Conservation (phyloP, 1,284 basidiomycete genomes). For the Earliella scabrosa region DNA sequence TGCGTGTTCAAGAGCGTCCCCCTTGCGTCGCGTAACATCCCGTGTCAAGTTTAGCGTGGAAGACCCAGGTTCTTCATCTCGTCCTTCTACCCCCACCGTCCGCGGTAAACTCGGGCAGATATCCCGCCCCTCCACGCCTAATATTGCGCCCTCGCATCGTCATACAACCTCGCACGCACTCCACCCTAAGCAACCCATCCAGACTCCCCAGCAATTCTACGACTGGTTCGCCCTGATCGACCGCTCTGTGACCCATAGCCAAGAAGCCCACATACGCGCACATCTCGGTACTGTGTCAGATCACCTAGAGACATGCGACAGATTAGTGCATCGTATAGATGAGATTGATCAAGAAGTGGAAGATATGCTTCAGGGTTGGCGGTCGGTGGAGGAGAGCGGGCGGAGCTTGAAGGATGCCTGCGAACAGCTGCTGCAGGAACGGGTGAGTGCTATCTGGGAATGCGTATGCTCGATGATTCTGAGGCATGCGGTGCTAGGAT, state of each 20-base stretch:
- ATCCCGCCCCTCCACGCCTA: slow-evolving; percentile 41
- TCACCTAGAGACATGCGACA: slow-evolving; percentile 78
- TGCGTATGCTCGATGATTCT: neutral
- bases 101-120: slow-evolving; percentile 38
- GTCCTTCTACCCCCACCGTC: slow-evolving; percentile 46
- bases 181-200: slow-evolving; percentile 74
- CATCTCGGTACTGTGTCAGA: slow-evolving; percentile 77
- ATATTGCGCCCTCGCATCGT: slow-evolving; percentile 30
- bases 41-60: slow-evolving; percentile 42
- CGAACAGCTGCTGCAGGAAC: slow-evolving; percentile 84
- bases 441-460: slow-evolving; percentile 51
- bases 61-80: slow-evolving; percentile 41
- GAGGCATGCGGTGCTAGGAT: slow-evolving; percentile 50
- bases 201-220: slow-evolving; percentile 91
- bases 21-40: slow-evolving; percentile 7
- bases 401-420: slow-evolving; percentile 89
- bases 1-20: slow-evolving; percentile 32
- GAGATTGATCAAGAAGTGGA: slow-evolving; percentile 76
- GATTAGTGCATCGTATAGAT: slow-evolving; percentile 69
- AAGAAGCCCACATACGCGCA: slow-evolving; percentile 87
- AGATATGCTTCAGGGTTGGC: slow-evolving; percentile 82
- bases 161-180: slow-evolving; percentile 49
- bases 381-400: slow-evolving; percentile 86
- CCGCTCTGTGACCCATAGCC: slow-evolving; percentile 85
- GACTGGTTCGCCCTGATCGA: slow-evolving; percentile 93